phyloP scores from a whole-genome alignment of 371 early-diverging fungal species.

The Mortierella sp. region DNA sequence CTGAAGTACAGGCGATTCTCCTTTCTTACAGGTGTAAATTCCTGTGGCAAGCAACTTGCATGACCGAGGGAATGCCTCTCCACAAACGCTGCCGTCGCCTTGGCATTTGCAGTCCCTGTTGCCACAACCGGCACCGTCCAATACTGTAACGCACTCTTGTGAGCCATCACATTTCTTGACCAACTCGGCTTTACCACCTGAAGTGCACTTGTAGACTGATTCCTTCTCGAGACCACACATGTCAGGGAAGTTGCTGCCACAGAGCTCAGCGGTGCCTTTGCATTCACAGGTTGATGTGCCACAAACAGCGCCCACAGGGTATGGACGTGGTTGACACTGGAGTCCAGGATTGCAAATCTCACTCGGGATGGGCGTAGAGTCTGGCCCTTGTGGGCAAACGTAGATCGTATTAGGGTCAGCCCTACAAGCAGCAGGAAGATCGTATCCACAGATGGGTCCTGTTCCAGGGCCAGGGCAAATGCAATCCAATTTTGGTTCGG shows the following conservation, averaged over 20 bases:
- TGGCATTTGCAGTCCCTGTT: slow-evolving; percentile 4
- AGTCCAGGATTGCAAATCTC: slow-evolving; percentile 13
- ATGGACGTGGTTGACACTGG: neutral
- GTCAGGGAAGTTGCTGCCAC: neutral
- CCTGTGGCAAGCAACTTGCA: slow-evolving; percentile 4
- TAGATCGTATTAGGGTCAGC: neutral
- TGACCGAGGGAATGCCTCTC: slow-evolving; percentile 6
- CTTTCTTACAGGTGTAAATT: slow-evolving; percentile 9
- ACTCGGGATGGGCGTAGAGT: too few relatives aligned
- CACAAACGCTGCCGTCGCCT: neutral
- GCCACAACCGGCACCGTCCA: neutral
- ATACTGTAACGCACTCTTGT: slow-evolving; percentile 1
- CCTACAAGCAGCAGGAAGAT: slow-evolving; percentile 1
- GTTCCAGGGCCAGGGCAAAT: neutral
- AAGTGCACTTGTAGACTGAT: slow-evolving; percentile 7
- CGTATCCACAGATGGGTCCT: neutral
- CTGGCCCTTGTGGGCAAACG: neutral
- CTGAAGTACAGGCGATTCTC: slow-evolving; percentile 4
- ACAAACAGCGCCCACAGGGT: neutral
- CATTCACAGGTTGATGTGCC: slow-evolving; percentile 17
- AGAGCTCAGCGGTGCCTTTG: neutral
- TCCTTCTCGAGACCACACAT: neutral
- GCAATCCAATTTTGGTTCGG: slow-evolving; percentile 5
- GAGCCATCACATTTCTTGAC: slow-evolving; percentile 1
- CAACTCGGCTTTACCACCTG: neutral